Percentiles rank a stretch among this genome's conserved stretches.
phyloP scores from a whole-genome alignment of 1,284 basidiomycete genomes.

The Papiliotrema nemorosa region DNA sequence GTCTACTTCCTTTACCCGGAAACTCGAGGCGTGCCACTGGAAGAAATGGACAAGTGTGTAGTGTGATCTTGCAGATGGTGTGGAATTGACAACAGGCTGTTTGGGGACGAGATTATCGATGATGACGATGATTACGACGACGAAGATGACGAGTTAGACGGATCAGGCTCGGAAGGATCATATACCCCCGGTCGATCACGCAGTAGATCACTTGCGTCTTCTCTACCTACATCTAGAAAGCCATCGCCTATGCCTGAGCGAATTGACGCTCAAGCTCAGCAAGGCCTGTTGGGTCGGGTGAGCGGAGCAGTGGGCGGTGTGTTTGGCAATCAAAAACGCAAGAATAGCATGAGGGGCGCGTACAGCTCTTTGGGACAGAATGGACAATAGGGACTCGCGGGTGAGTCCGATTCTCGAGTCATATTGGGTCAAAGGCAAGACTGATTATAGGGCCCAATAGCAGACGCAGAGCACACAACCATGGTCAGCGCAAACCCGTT shows the following conservation, averaged over 20 bases:
- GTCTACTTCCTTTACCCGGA: conserved; percentile 51
- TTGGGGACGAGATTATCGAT: conserved; percentile 39
- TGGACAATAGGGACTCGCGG: conserved; percentile 68
- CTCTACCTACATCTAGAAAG: conserved; percentile 33
- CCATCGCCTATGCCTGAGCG: conserved; percentile 24
- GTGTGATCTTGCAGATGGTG: neutral
- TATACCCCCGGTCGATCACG: conserved; percentile 46
- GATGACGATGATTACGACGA: conserved; percentile 27
- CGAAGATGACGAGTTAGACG: conserved; percentile 34
- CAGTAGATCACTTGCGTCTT: conserved; percentile 31
- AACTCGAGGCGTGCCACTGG: conserved; percentile 55
- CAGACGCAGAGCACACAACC: conserved; percentile 6
- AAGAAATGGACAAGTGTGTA: conserved; percentile 53
- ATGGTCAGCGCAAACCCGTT: neutral
- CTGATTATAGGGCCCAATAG: conserved; percentile 20
- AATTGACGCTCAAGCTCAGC: conserved; percentile 44
- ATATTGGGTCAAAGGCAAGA: neutral
- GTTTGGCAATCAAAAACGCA: conserved; percentile 51
- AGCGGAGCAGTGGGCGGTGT: conserved; percentile 56
- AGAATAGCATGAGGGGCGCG: conserved; percentile 43
- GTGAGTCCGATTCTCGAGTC: conserved; percentile 34
- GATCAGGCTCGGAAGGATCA: conserved; percentile 56
- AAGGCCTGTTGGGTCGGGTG: conserved; percentile 18
- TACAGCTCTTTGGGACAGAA: conserved; percentile 58
- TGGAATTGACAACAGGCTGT: conserved; percentile 18